These are phyloP conservation scores for Coemansia sp. DNA, from an alignment of 192 early-diverging fungal species.

Conservation along the genomic window DNA sequence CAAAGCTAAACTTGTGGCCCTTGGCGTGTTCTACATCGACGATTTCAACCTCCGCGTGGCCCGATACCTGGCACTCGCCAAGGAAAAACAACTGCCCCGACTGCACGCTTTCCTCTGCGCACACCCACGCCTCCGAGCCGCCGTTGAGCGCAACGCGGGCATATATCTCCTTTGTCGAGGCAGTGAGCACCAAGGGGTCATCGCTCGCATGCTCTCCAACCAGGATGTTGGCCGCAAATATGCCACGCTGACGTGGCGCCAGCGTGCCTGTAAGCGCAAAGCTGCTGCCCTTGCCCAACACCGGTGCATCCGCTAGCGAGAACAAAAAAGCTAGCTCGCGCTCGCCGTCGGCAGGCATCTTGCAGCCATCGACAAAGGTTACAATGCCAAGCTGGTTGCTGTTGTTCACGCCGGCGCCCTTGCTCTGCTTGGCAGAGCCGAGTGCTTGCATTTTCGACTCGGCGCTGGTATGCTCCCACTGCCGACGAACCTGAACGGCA, in stretches of 20 bases:
- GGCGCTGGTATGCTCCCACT: conserved; percentile 27
- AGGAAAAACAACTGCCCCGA: conserved; percentile 44
- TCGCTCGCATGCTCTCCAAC: conserved; percentile 8
- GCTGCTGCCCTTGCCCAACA: conserved; percentile 21
- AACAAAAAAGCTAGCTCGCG: conserved; percentile 39
- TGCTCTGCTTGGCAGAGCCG: not conserved
- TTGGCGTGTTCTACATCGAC: conserved; percentile 46
- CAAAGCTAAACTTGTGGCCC: conserved; percentile 45
- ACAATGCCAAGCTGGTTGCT: conserved; percentile 15
- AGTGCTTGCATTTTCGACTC: not conserved
- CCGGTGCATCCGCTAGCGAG: conserved; percentile 39
- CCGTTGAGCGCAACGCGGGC: conserved; percentile 21
- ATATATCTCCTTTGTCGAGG: conserved; percentile 47
- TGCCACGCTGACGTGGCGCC: conserved; percentile 39
- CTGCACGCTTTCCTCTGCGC: conserved; percentile 42
- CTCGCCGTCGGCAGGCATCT: not conserved
- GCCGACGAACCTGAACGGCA: conserved; percentile 33
- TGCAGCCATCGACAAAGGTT: conserved; percentile 32
- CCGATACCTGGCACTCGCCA: conserved; percentile 34
- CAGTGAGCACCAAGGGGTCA: conserved; percentile 17
- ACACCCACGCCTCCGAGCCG: conserved; percentile 41
- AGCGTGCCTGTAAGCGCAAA: conserved; percentile 49
- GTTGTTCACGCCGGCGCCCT: not conserved
- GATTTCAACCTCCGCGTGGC: conserved; percentile 42
- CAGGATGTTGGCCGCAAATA: conserved; percentile 42